These are phyloP conservation scores for Elsinoe batatas DNA, from an alignment of 2,329 filamentous ascomycete species.

Conservation along the genomic window DNA sequence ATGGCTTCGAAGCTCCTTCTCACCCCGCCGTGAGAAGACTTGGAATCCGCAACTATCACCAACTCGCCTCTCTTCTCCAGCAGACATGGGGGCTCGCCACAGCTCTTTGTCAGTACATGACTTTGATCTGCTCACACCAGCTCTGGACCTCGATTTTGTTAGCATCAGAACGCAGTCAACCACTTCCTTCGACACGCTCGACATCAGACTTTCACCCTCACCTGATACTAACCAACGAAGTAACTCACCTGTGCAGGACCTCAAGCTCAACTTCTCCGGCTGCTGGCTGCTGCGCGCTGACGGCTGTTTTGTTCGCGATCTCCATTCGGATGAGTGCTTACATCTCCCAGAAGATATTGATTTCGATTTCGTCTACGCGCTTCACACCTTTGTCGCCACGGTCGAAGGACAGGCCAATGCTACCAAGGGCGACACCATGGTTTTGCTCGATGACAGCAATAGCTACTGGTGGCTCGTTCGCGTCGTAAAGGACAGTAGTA, in stretches of 20 bases:
- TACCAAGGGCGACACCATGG: conserved; percentile 97
- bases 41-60: not conserved
- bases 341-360: conserved; percentile 84
- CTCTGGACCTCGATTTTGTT: not conserved
- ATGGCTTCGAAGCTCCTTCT: not conserved
- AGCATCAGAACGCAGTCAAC: conserved; percentile 7
- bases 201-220: not conserved
- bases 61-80: not conserved
- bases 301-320: not conserved
- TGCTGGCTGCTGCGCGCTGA: conserved; percentile 10
- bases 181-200: not conserved
- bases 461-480: conserved; percentile 99
- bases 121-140: not conserved
- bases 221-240: not conserved
- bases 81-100: not conserved
- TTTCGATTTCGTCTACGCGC: conserved; percentile 97
- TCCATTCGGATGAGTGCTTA: conserved; percentile 2
- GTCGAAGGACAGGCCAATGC: conserved; percentile 98
- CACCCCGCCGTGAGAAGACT: not conserved
- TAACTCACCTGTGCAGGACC: conserved; percentile 7
- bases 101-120: not conserved
- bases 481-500: conserved; percentile 95
- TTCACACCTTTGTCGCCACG: conserved; percentile 95
- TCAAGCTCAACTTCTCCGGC: not conserved
- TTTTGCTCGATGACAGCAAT: conserved; percentile 94